phyloP scores from a whole-genome alignment of 768 basidiomycete genomes.

The Pisolithus tinctorius region DNA sequence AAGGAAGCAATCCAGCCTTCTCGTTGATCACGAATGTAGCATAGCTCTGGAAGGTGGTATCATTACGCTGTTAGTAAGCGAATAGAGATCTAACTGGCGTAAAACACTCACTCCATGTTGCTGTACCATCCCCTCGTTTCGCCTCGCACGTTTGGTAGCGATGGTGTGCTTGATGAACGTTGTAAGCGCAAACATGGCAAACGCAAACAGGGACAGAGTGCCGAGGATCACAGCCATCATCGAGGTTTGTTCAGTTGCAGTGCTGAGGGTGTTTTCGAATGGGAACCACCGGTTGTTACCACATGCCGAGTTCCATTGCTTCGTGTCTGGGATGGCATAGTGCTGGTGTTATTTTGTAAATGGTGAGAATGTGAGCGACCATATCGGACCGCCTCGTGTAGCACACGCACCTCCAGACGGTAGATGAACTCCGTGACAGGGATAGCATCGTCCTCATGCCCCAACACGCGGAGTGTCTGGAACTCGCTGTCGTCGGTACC shows the following conservation, averaged over 20 bases:
- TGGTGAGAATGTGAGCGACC: background rate
- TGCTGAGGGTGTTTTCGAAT: conserved; percentile 6
- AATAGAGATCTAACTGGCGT: background rate
- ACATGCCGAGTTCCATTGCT: conserved; percentile 36
- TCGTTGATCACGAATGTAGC: conserved; percentile 10
- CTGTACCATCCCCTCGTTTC: background rate
- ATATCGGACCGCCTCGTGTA: too few relatives aligned
- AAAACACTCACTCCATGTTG: conserved; percentile 10
- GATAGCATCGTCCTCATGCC: conserved; percentile 56
- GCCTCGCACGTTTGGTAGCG: conserved; percentile 7
- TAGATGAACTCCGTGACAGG: conserved; percentile 81
- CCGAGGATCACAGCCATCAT: background rate
- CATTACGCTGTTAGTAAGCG: background rate
- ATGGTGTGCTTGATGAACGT: conserved; percentile 9
- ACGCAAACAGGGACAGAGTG: conserved; percentile 6
- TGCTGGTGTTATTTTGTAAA: conserved; percentile 19
- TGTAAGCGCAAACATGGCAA: conserved; percentile 9
- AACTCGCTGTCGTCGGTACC: conserved; percentile 53
- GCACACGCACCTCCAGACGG: conserved; percentile 56
- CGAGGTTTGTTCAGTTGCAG: background rate
- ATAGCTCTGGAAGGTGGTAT: background rate
- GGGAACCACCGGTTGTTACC: conserved; percentile 23
- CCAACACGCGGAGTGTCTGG: conserved; percentile 62
- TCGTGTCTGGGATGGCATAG: conserved; percentile 30
- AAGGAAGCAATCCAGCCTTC: conserved; percentile 20